Evolutionary conservation across 306 rosid genomes (phyloP), one percentile per base, ranked within the genome.

Genomic region (Medicago lupulina): DNA sequence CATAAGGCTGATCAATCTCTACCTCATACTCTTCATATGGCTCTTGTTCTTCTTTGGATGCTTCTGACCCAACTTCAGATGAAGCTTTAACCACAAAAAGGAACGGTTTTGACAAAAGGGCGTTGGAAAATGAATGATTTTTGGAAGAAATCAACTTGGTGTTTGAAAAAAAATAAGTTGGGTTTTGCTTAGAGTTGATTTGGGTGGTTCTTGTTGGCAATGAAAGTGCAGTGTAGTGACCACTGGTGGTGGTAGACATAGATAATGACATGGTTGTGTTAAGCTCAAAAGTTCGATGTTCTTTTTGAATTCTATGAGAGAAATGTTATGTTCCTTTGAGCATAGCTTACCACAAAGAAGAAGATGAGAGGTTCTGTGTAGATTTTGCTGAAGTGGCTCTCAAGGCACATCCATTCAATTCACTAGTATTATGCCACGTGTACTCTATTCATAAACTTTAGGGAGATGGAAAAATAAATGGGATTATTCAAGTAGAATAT

Each of bases 11-110:
- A 12, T 70, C 88, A 36, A 95, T 1, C 71, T 95, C 97, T 4
- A 92, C 97, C 76, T 95, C 97, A 59, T 95, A 95, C 85, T 90
- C 97, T 62, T 90, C 97, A 82, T 82, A 87, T 31, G 76, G 67
- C 47, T 87, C 83, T 69, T 80, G 87, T 46, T 67, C 82, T 15
- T 75, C 66, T 68, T 87, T 74, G 15, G 92, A 70, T 31, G 80
- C 76, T 71, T 73, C 75, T 43, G 96, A 87, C 58, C 83, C 91
- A 11, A 81, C 80, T 66, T 81, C 92, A 15, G 97, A 84, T 4
- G 97, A 89, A 54, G 97, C 89, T 73, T 64, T 89, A 19, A 81
- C 90, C 6, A 71, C 49, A 71, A 82, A 89, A 80, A 69, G 53
- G 10, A 76, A 76, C 0, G 87, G 50, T 67, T 76, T 86, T 12